Base-by-base conservation (phyloP, 139 green algal genomes). In the Micractinium conductrix region DNA sequence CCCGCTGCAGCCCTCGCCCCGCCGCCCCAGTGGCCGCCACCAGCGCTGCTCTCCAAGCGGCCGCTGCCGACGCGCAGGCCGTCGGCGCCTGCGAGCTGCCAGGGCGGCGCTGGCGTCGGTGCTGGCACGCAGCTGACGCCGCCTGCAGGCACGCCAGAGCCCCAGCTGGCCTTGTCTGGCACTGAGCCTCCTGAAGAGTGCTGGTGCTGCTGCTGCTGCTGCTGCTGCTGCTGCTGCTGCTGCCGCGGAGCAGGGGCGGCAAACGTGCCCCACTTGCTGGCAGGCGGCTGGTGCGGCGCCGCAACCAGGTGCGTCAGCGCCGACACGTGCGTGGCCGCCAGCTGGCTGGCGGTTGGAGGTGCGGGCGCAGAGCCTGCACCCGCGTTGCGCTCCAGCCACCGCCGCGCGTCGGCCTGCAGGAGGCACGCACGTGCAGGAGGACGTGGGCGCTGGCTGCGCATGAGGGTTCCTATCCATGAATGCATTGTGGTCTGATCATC, bases 81-180 rank as follows among this genome's bases (percentile, higher is more conserved):
- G 26, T 10, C 12, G 42, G 42, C 70, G 9, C 28, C 28, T 21
- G 70, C 70, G 22, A 43, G 70, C 1, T 26, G 24, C 19, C 28
- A 53, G 1, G 28, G 44, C 19, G 48, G 48, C 44, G 30, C 30
- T 26, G 42, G 42, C n/a, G n/a, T n/a, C n/a, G n/a, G n/a, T n/a
- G n/a, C n/a, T n/a, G n/a, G n/a, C n/a, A n/a, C n/a, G n/a, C n/a
- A n/a, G n/a, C n/a, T n/a, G n/a, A n/a, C n/a, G n/a, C n/a, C n/a
- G n/a, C n/a, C n/a, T n/a, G n/a, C 70, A 21, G 30, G 70, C 42
- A 40, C 42, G 1, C 26, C 9, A 17, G 42, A 30, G 17, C n/a
- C 42, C 70, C 75, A 81, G n/a, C 17, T 69, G 75, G 75, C n/a
- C n/a, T n/a, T n/a, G 9, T 6, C 38, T 58, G 55, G 53, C 45